phyloP scores from a whole-genome alignment of 495 filamentous ascomycete species.

The Neurospora pannonica region DNA sequence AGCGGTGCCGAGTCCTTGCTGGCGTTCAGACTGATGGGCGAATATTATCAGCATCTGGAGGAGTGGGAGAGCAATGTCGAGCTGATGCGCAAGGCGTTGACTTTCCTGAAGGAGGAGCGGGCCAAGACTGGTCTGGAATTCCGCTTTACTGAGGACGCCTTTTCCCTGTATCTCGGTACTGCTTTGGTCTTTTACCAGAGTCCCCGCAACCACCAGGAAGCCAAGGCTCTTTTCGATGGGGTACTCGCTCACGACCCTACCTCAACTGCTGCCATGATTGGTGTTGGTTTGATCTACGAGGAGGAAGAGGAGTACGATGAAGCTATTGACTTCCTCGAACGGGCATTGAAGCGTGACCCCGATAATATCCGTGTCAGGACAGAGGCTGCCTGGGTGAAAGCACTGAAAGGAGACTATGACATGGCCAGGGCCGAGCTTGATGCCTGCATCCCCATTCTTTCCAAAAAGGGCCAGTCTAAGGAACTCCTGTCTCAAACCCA shows the following conservation, averaged over 20 bases:
- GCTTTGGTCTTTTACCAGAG: slow-evolving; percentile 79
- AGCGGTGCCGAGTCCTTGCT: slow-evolving; percentile 65
- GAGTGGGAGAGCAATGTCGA: slow-evolving; percentile 82
- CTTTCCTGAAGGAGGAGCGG: slow-evolving; percentile 48
- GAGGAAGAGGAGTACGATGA: slow-evolving; percentile 78
- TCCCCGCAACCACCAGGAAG: slow-evolving; percentile 82
- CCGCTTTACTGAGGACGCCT: slow-evolving; percentile 56
- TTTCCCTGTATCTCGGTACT: slow-evolving; percentile 70
- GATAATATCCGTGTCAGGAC: slow-evolving; percentile 65
- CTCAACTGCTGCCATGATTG: slow-evolving; percentile 74
- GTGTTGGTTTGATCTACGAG: slow-evolving; percentile 82
- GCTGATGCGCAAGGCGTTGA: slow-evolving; percentile 60
- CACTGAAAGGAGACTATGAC: slow-evolving; percentile 65
- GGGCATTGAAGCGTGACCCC: slow-evolving; percentile 61
- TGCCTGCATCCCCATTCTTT: slow-evolving; percentile 51
- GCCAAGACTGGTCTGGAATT: slow-evolving; percentile 56
- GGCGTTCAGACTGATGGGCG: slow-evolving; percentile 73
- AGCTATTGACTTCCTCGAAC: slow-evolving; percentile 67
- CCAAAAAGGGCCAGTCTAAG: slow-evolving; percentile 40
- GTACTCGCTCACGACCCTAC: slow-evolving; percentile 62
- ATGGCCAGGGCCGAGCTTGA: slow-evolving; percentile 59
- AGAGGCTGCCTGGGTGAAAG: slow-evolving; percentile 84
- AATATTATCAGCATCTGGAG: slow-evolving; percentile 76
- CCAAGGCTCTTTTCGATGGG: slow-evolving; percentile 67
- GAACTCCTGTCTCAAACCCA: slow-evolving; percentile 73